Conservation (phyloP, 768 basidiomycete genomes). For the Leccinellum luteum region DNA sequence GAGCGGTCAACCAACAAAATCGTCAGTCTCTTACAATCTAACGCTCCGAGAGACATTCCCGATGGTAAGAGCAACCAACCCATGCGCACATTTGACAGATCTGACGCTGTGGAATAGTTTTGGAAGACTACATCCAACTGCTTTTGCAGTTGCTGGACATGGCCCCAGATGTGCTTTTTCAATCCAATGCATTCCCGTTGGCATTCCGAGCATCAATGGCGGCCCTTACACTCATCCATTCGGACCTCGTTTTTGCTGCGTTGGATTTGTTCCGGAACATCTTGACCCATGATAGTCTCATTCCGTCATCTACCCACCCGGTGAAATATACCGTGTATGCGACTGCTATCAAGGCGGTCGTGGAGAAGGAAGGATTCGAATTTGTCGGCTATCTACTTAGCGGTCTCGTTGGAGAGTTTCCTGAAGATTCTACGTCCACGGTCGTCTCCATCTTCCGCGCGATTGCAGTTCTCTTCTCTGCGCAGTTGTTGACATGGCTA, state of each 20-base stretch:
- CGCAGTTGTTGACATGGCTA: constrained; percentile 70
- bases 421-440: constrained; percentile 72
- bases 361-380: constrained; percentile 71
- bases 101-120: constrained; percentile 49
- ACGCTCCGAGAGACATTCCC: constrained; percentile 71
- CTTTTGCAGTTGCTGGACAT: constrained; percentile 63
- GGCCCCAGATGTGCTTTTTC: constrained; percentile 75
- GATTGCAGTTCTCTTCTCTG: constrained; percentile 63
- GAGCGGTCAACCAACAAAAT: constrained; percentile 76
- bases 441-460: constrained; percentile 79
- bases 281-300: constrained; percentile 70
- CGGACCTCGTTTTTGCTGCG: constrained; percentile 77
- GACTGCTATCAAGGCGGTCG: constrained; percentile 52
- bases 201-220: constrained; percentile 76
- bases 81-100: background rate
- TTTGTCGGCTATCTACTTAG: constrained; percentile 66
- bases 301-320: constrained; percentile 45
- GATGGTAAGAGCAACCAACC: constrained; percentile 66
- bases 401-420: constrained; percentile 85
- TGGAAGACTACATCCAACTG: constrained; percentile 92
- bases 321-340: constrained; percentile 65
- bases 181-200: constrained; percentile 71
- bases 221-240: constrained; percentile 77
- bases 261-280: constrained; percentile 79
- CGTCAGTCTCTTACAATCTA: constrained; percentile 61